Percentiles rank a stretch among this genome's conserved stretches.
Conservation (phyloP, 169 alveolate genomes). For the Plasmodium berghei region DNA sequence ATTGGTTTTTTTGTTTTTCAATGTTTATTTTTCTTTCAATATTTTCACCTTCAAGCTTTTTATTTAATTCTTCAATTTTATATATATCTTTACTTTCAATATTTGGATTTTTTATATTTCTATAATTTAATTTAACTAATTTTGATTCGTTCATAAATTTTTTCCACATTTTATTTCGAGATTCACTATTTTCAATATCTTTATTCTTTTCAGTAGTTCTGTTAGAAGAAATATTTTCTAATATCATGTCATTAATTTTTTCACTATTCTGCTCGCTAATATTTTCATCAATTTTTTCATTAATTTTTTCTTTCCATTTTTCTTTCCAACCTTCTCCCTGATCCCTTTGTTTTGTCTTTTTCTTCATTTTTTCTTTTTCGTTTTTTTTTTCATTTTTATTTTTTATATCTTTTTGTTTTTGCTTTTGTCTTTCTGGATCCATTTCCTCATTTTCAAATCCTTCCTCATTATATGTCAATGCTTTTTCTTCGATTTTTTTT, state of each 20-base stretch:
- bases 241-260: neutral
- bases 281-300: neutral
- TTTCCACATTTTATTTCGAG: too few species aligned
- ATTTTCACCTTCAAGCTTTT: constrained; percentile 55
- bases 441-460: neutral
- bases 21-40: constrained; percentile 36
- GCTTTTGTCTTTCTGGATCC: neutral
- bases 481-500: neutral
- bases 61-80: constrained; percentile 59
- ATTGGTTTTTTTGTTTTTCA: constrained; percentile 49
- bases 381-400: constrained; percentile 4
- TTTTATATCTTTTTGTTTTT: neutral
- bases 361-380: constrained; percentile 5
- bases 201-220: neutral
- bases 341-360: neutral
- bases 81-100: constrained; percentile 69
- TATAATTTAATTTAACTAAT: constrained; percentile 44
- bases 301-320: neutral
- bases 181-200: neutral
- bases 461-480: constrained; percentile 7
- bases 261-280: neutral
- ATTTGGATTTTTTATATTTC: constrained; percentile 27
- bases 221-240: neutral
- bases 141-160: neutral
- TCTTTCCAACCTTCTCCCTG: neutral